Evolutionary conservation across 148 eudicot genomes (phyloP).

Genomic region (Rhododendron vialii): DNA sequence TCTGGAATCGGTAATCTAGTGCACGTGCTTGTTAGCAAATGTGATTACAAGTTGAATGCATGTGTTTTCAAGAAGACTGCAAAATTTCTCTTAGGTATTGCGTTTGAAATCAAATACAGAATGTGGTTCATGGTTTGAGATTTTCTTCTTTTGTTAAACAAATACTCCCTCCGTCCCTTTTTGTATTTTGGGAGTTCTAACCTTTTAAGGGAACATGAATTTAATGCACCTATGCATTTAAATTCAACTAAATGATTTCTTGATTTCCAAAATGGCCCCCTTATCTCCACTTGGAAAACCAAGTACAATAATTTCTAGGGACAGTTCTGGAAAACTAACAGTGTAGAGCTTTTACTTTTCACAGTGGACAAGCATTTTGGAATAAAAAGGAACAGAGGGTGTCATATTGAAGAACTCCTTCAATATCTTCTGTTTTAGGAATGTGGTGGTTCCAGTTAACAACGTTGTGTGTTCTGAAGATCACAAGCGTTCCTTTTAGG

Average conservation of each 20-base stretch:
- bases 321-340: background rate
- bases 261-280: background rate
- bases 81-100: background rate
- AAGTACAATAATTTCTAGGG: background rate
- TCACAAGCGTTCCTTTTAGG: background rate
- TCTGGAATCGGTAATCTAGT: conserved; percentile 66
- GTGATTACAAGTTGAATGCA: background rate
- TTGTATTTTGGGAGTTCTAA: background rate
- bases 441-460: background rate
- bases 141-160: background rate
- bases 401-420: background rate
- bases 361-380: background rate
- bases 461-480: background rate
- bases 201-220: background rate
- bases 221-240: background rate
- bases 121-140: background rate
- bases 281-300: background rate
- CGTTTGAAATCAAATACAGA: too few relatives aligned
- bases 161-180: background rate
- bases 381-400: background rate
- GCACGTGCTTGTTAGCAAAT: background rate
- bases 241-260: background rate
- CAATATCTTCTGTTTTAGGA: too few relatives aligned
- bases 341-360: background rate
- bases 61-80: background rate